Evolutionary conservation across 495 filamentous ascomycete species (phyloP).

Genomic region (Podospora fimiseda): DNA sequence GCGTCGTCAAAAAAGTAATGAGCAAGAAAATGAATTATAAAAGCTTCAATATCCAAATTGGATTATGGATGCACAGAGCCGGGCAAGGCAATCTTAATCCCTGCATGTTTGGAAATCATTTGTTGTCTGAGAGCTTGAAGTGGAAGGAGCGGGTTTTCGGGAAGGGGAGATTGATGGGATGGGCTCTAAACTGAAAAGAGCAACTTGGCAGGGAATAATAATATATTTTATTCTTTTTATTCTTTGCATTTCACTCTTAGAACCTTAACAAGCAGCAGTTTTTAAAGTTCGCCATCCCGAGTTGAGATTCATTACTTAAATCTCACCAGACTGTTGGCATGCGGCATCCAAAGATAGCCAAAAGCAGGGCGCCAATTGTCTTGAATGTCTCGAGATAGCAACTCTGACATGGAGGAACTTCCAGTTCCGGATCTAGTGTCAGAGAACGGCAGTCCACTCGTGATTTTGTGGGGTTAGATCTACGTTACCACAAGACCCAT

Average conservation of each 20-base stretch:
- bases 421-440: not conserved
- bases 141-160: slow-evolving; percentile 1
- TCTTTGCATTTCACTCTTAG: not conserved
- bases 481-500: not conserved
- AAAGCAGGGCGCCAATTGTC: not conserved
- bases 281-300: no score
- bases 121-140: slow-evolving; percentile 5
- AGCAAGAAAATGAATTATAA: not conserved
- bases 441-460: not conserved
- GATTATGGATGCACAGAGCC: slow-evolving; percentile 2
- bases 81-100: slow-evolving; percentile 3
- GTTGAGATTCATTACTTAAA: no score
- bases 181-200: not conserved
- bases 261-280: no score
- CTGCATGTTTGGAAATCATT: slow-evolving; percentile 6
- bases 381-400: not conserved
- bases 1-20: not conserved
- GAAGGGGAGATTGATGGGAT: not conserved
- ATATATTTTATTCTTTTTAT: not conserved
- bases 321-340: no score
- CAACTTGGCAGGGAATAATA: not conserved
- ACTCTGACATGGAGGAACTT: not conserved
- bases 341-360: no score
- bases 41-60: not conserved
- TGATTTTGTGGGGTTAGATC: not conserved